Conservation (phyloP, 805 yeast genomes). For the Kazachstania africana region DNA sequence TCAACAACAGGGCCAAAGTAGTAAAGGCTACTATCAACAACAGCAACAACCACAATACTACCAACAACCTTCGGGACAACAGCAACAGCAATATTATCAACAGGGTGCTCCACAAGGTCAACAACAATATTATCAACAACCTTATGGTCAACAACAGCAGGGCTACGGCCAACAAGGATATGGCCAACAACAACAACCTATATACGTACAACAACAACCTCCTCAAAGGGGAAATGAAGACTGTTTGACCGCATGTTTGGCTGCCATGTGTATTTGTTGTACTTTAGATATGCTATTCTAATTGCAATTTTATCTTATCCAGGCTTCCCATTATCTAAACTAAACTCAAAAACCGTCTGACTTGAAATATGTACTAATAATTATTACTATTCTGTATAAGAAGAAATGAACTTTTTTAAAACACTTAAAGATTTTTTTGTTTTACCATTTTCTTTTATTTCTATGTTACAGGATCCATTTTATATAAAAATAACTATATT, state of each 20-base stretch:
- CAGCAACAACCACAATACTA: conserved; percentile 1
- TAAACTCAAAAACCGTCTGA: background rate
- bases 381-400: background rate
- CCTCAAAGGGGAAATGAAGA: conserved; percentile 27
- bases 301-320: conserved; percentile 1
- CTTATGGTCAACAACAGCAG: conserved; percentile 32
- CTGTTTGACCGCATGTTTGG: conserved; percentile 43
- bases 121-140: conserved; percentile 31
- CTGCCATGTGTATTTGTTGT: conserved; percentile 45
- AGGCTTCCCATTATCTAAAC: background rate
- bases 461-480: too few relatives aligned
- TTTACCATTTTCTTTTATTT: background rate
- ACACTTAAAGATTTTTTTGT: background rate
- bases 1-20: background rate
- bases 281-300: conserved; percentile 40
- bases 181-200: conserved; percentile 38
- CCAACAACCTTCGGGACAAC: conserved; percentile 7
- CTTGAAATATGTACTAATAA: background rate
- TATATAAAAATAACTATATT: too few relatives aligned
- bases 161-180: conserved; percentile 34
- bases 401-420: background rate
- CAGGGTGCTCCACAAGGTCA: conserved; percentile 15
- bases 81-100: conserved; percentile 10
- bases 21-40: background rate
- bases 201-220: conserved; percentile 41